phyloP scores from a whole-genome alignment of 2,329 filamentous ascomycete species.

The Apiospora marii region DNA sequence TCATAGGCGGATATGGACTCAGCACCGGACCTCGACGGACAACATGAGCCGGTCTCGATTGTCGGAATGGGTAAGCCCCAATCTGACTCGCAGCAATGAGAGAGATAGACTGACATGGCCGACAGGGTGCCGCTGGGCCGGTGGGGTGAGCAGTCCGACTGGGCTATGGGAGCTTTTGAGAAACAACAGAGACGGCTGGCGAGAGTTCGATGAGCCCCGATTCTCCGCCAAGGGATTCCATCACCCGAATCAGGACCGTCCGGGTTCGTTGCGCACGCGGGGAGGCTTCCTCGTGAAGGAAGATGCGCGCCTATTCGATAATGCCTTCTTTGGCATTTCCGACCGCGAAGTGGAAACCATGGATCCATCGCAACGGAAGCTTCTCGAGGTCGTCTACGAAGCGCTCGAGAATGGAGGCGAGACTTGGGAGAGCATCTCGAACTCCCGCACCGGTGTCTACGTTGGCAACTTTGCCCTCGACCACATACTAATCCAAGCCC shows the following conservation, averaged over 20 bases:
- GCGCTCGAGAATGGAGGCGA: constrained; percentile 34
- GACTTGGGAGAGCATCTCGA: constrained; percentile 27
- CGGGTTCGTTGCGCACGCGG: constrained; percentile 26
- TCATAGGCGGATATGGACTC: constrained; percentile 18
- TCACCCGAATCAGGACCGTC: constrained; percentile 27
- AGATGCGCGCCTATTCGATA: constrained; percentile 38
- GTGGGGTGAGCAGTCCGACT: constrained; percentile 28
- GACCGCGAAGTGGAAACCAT: constrained; percentile 39
- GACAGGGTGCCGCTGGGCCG: constrained; percentile 36
- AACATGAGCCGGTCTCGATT: constrained; percentile 23
- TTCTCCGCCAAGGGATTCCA: constrained; percentile 36
- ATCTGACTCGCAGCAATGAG: not conserved
- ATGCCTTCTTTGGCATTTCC: constrained; percentile 42
- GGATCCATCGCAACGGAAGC: constrained; percentile 43
- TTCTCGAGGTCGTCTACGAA: constrained; percentile 48
- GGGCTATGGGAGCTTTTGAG: constrained; percentile 35
- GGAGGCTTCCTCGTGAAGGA: constrained; percentile 42
- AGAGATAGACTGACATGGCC: constrained; percentile 1
- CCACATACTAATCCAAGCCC: constrained; percentile 28
- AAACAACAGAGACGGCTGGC: constrained; percentile 30
- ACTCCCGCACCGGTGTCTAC: constrained; percentile 33
- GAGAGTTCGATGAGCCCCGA: constrained; percentile 29
- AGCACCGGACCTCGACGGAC: constrained; percentile 6
- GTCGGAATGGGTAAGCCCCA: constrained; percentile 20
- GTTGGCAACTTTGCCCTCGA: constrained; percentile 40